Evolutionary conservation across 106 monocot genomes (phyloP), one percentile per base, ranked within the genome.

Genomic region (Dactylorhiza incarnata): DNA sequence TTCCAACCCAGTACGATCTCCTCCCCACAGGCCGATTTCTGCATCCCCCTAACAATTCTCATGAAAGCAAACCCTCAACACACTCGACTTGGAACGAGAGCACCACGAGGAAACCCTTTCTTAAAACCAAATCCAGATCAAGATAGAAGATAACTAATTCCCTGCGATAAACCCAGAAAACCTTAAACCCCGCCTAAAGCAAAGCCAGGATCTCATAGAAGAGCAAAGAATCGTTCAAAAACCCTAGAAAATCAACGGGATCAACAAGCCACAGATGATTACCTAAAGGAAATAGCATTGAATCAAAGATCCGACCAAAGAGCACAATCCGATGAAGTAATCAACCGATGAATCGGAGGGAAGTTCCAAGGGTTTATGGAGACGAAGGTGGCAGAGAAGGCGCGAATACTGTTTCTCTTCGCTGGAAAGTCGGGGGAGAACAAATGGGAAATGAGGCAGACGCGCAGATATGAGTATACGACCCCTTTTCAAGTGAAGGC

Each of bases 21-120:
- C 66, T 74, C 73, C 61, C 66, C 80, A 43, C 80, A 80, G 74
- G 73, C 52, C 74, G 50, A 67, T 80, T 37, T 80, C 74, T 53
- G 80, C 80, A 80, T 80, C 67, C 66, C 80, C 63, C 80, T 53
- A 67, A 68, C 48, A 46, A 61, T 80, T 80, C 80, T 80, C 80
- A 80, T 80, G 80, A 80, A 74, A 80, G 23, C 80, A 25, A 74
- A 74, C 71, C 72, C 72, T 37, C 37, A 1, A 37, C 37, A 37
- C 37, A 37, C 72, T 49, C 72, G 9, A 44, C 23, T 49, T 11
- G n/a, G 10, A 48, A 17, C 5, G 48, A 72, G 48, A 72, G 22
- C 48, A 48, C 71, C 71, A 71, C 47, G 48, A 71, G 48, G 48
- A 48, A 71, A 71, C 46, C 22, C 71, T 71, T 48, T 8, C 71